A percentile compares a stretch with the other conserved stretches of the same genome.
Conservation (phyloP, 495 filamentous ascomycete species). For the Aspergillus asperescens region DNA sequence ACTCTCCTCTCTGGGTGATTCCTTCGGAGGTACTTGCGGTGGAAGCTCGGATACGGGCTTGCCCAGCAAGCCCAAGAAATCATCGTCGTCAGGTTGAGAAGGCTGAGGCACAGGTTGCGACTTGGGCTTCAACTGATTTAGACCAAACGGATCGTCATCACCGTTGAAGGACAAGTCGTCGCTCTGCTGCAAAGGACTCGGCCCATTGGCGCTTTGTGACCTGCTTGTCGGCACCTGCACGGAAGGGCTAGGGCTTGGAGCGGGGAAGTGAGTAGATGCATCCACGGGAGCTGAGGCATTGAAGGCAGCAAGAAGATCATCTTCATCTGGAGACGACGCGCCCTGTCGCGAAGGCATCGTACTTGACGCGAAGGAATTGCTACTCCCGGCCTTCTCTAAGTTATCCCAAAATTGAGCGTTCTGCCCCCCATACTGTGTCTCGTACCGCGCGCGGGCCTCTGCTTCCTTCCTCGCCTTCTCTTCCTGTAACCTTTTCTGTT, state of each 20-base stretch:
- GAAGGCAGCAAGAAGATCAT: slow-evolving; percentile 61
- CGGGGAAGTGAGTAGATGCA: slow-evolving; percentile 55
- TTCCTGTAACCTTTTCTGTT: slow-evolving; percentile 73
- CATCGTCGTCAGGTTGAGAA: slow-evolving; percentile 58
- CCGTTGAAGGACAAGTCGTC: slow-evolving; percentile 22
- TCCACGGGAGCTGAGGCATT: slow-evolving; percentile 56
- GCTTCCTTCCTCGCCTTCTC: slow-evolving; percentile 72
- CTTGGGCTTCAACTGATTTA: slow-evolving; percentile 56
- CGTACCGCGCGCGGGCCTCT: slow-evolving; percentile 61
- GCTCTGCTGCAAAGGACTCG: slow-evolving; percentile 17
- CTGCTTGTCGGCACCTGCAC: slow-evolving; percentile 21
- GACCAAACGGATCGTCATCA: slow-evolving; percentile 90
- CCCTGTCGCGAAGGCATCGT: slow-evolving; percentile 50
- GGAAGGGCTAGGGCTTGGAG: slow-evolving; percentile 36
- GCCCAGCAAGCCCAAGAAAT: slow-evolving; percentile 80
- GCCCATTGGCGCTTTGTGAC: slow-evolving; percentile 19
- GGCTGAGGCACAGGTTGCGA: slow-evolving; percentile 28
- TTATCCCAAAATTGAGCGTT: slow-evolving; percentile 67
- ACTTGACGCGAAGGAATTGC: slow-evolving; percentile 23
- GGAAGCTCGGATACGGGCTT: slow-evolving; percentile 80
- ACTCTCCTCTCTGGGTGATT: slow-evolving; percentile 39
- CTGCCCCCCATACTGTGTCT: slow-evolving; percentile 65
- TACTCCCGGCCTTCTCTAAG: slow-evolving; percentile 46
- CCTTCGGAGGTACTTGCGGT: slow-evolving; percentile 30
- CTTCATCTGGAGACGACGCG: slow-evolving; percentile 39